Conservation (phyloP, 352 stramenopile species). For the Phytophthora fragariae region DNA sequence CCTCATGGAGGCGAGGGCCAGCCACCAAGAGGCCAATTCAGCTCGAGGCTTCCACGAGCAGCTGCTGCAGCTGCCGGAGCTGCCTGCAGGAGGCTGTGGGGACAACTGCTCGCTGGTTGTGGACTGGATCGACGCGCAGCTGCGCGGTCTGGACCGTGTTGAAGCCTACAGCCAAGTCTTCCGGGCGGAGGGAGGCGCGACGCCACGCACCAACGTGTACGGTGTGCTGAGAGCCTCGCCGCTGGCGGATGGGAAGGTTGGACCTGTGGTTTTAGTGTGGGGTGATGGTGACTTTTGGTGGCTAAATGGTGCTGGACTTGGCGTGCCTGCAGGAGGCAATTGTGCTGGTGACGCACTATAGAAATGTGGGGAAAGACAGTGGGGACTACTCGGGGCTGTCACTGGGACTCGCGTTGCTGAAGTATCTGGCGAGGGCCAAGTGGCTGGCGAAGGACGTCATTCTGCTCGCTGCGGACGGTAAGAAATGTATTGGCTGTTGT, state of each 20-base stretch:
- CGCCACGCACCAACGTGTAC: constrained; percentile 72
- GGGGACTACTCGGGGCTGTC: constrained; percentile 62
- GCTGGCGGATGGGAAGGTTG: constrained; percentile 76
- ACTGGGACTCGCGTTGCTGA: constrained; percentile 65
- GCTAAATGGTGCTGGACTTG: not conserved
- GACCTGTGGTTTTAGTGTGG: not conserved
- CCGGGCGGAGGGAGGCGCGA: constrained; percentile 9
- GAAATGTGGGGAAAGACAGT: constrained; percentile 53
- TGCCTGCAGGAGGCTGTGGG: constrained; percentile 47
- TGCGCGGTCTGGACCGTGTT: constrained; percentile 64
- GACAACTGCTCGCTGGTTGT: constrained; percentile 56
- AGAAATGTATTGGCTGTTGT: not conserved
- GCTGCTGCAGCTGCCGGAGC: constrained; percentile 43
- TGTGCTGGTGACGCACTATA: constrained; percentile 77
- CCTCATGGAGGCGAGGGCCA: constrained; percentile 61
- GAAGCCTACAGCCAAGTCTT: constrained; percentile 71
- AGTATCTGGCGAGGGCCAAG: constrained; percentile 64
- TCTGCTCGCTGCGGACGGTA: constrained; percentile 78
- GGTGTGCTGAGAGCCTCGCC: constrained; percentile 81
- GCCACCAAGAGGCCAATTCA: constrained; percentile 45
- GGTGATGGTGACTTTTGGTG: not conserved
- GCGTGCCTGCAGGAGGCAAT: constrained; percentile 53
- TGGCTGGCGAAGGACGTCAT: constrained; percentile 90
- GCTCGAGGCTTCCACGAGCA: constrained; percentile 45
- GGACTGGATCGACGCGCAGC: constrained; percentile 68